phyloP scores from a whole-genome alignment of 805 yeast genomes.

The Wickerhamomyces alni region DNA sequence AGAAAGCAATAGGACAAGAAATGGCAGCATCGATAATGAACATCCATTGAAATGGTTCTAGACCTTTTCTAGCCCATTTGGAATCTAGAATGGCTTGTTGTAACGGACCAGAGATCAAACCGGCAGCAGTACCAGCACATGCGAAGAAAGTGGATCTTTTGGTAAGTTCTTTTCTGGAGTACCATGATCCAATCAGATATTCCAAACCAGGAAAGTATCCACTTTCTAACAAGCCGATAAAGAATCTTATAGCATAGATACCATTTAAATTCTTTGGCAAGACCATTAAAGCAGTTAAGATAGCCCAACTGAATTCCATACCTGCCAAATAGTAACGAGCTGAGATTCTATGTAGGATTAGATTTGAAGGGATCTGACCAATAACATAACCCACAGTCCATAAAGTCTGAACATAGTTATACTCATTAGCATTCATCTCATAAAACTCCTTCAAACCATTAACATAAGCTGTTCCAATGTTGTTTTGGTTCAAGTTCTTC shows the following conservation, averaged over 20 bases:
- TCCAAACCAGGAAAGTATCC: conserved; percentile 47
- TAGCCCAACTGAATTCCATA: conserved; percentile 38
- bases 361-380: conserved; percentile 43
- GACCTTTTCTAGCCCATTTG: neutral
- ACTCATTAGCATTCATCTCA: conserved; percentile 35
- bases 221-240: conserved; percentile 38
- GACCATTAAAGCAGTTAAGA: conserved; percentile 31
- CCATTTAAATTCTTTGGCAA: conserved; percentile 23
- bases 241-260: conserved; percentile 30
- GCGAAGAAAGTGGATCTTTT: conserved; percentile 30
- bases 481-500: conserved; percentile 36
- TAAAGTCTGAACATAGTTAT: conserved; percentile 36
- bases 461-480: conserved; percentile 39
- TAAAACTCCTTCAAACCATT: conserved; percentile 42
- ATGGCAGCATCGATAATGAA: conserved; percentile 36
- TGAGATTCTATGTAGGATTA: conserved; percentile 34
- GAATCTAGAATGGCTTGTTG: conserved; percentile 24
- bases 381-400: conserved; percentile 47
- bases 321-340: conserved; percentile 41
- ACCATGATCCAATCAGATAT: conserved; percentile 35
- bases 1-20: conserved; percentile 34
- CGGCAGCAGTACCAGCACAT: conserved; percentile 25
- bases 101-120: conserved; percentile 25
- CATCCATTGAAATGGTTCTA: conserved; percentile 32
- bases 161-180: conserved; percentile 28